Evolutionary conservation across 805 yeast genomes (phyloP).

Genomic region (Ascoidea rubescens): DNA sequence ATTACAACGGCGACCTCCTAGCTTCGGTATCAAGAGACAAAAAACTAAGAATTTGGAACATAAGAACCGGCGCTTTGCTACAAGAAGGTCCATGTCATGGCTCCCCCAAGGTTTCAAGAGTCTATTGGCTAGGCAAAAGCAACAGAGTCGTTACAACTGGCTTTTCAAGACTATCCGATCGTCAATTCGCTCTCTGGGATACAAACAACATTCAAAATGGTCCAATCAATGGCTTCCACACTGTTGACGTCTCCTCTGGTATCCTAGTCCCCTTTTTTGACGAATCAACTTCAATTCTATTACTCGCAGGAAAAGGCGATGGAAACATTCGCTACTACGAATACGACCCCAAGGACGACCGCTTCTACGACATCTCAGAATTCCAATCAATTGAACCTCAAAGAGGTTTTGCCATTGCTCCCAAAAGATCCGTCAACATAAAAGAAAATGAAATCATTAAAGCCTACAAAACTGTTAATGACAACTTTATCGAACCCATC

Average conservation of each 20-base stretch:
- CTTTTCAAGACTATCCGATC: conserved; percentile 80
- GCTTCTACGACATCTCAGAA: conserved; percentile 74
- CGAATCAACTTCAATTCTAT: conserved; percentile 63
- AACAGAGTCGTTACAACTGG: conserved; percentile 89
- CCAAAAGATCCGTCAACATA: conserved; percentile 67
- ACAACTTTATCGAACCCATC: conserved; percentile 74
- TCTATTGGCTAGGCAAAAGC: conserved; percentile 79
- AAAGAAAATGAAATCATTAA: conserved; percentile 75
- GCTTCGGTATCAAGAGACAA: conserved; percentile 91
- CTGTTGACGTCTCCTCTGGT: conserved; percentile 85
- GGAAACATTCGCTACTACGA: conserved; percentile 94
- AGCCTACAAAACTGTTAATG: conserved; percentile 80
- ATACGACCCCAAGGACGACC: conserved; percentile 55
- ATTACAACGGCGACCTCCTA: conserved; percentile 72
- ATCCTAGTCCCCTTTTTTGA: conserved; percentile 87
- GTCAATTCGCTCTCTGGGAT: conserved; percentile 95
- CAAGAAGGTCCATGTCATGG: conserved; percentile 83
- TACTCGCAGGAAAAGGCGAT: conserved; percentile 94
- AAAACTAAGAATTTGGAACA: conserved; percentile 83
- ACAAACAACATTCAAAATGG: conserved; percentile 59
- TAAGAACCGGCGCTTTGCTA: conserved; percentile 56
- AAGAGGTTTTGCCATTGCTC: conserved; percentile 88
- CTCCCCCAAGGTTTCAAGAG: conserved; percentile 85
- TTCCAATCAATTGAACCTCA: conserved; percentile 84
- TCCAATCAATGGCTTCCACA: conserved; percentile 78